Percentiles rank a stretch among this genome's conserved stretches.
Evolutionary conservation across 1,284 basidiomycete species (phyloP).

Genomic region (Rhodotorula sp.): DNA sequence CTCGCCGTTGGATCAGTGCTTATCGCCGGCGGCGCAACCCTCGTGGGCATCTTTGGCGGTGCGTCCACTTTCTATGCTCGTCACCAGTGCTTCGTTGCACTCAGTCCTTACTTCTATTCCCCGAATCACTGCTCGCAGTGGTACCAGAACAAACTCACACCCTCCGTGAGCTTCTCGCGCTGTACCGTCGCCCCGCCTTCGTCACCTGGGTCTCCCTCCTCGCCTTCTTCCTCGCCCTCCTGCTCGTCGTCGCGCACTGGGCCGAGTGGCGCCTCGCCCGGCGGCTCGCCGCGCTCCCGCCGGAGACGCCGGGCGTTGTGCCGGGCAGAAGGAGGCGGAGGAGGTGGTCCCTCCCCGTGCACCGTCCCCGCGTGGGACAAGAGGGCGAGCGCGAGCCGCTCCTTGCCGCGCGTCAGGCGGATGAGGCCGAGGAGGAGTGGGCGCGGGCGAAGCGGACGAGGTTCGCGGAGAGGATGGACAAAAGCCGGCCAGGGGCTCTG

Average conservation of each 20-base stretch:
- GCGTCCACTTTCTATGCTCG: background rate
- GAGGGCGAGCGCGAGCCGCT: background rate
- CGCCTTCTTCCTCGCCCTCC: slow-evolving; percentile 63
- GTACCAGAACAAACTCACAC: slow-evolving; percentile 86
- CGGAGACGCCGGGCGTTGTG: too few relatives aligned
- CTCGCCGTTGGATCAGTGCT: slow-evolving; percentile 83
- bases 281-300: background rate
- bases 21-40: slow-evolving; percentile 83
- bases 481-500: background rate
- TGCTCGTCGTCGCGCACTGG: slow-evolving; percentile 66
- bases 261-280: slow-evolving; percentile 57
- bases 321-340: background rate
- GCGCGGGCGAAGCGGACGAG: background rate
- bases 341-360: background rate
- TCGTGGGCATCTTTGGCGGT: slow-evolving; percentile 83
- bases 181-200: slow-evolving; percentile 79
- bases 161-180: slow-evolving; percentile 76
- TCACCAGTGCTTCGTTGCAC: background rate
- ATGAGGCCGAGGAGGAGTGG: background rate
- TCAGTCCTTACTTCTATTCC: background rate
- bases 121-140: slow-evolving; percentile 56
- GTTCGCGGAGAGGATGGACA: background rate
- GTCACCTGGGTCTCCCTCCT: slow-evolving; percentile 77
- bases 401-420: background rate
- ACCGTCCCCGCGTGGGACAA: background rate